These are phyloP conservation scores for Acanthamoeba castellanii DNA, from an alignment of 208 protist species.

Conservation along the genomic window DNA sequence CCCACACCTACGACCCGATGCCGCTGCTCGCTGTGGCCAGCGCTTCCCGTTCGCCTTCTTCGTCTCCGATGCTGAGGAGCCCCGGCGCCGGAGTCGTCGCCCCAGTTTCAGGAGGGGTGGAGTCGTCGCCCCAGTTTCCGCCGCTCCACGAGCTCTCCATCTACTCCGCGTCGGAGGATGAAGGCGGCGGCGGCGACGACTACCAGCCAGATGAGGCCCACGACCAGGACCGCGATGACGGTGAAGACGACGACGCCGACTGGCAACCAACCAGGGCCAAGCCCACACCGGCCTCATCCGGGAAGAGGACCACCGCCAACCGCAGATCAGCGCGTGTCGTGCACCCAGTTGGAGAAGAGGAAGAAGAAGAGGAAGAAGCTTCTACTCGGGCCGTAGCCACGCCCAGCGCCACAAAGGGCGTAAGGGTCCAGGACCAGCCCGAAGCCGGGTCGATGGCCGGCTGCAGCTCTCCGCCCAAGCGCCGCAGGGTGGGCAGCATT, in stretches of 20 bases:
- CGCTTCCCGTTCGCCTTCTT: too few species aligned
- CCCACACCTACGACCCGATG: too few species aligned
- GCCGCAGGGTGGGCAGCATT: not conserved
- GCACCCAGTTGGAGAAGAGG: not conserved
- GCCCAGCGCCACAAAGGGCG: not conserved
- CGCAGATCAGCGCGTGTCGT: too few species aligned
- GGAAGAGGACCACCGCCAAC: too few species aligned
- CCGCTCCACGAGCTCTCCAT: not conserved
- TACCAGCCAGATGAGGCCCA: not conserved
- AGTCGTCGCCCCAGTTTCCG: not conserved
- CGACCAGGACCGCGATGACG: not conserved
- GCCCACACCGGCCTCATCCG: too few species aligned
- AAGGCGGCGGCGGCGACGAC: not conserved
- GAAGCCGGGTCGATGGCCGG: too few species aligned
- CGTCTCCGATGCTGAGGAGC: too few species aligned
- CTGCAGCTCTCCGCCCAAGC: not conserved
- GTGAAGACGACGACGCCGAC: too few species aligned
- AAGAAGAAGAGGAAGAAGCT: not conserved
- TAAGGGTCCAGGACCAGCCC: not conserved
- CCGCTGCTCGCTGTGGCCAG: not conserved
- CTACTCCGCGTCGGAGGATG: not conserved
- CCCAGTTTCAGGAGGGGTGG: not conserved
- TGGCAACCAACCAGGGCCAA: too few species aligned
- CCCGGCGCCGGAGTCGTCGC: not conserved
- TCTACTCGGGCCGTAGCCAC: not conserved